phyloP scores from a whole-genome alignment of 805 yeast genomes.

The Spathaspora hagerdaliae region DNA sequence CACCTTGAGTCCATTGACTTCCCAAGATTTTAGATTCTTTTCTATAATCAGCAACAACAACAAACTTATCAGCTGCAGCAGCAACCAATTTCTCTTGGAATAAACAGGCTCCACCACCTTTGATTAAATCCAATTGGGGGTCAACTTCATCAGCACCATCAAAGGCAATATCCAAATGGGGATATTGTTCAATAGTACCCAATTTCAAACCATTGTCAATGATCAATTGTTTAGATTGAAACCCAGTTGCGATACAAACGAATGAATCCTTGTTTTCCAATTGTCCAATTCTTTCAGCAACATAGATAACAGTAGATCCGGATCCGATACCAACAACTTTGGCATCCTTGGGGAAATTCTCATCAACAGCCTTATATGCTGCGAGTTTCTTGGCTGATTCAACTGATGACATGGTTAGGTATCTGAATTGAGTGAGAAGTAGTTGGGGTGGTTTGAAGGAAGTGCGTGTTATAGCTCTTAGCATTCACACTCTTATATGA shows the following conservation, averaged over 20 bases:
- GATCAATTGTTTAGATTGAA: slow-evolving; percentile 86
- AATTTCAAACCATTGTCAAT: slow-evolving; percentile 72
- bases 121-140: slow-evolving; percentile 72
- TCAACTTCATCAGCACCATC: slow-evolving; percentile 99
- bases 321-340: slow-evolving; percentile 90
- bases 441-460: background rate
- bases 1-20: slow-evolving; percentile 79
- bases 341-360: slow-evolving; percentile 65
- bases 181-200: slow-evolving; percentile 80
- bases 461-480: background rate
- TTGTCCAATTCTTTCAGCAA: slow-evolving; percentile 90
- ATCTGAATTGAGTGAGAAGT: background rate
- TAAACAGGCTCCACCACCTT: slow-evolving; percentile 98
- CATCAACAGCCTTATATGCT: slow-evolving; percentile 90
- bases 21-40: slow-evolving; percentile 76
- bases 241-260: slow-evolving; percentile 92
- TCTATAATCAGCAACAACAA: slow-evolving; percentile 89
- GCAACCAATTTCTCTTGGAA: slow-evolving; percentile 96
- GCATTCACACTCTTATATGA: background rate
- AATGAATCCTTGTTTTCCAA: slow-evolving; percentile 48
- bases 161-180: slow-evolving; percentile 84
- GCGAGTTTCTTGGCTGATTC: slow-evolving; percentile 88
- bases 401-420: slow-evolving; percentile 26
- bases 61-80: slow-evolving; percentile 65
- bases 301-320: slow-evolving; percentile 96